A percentile compares a stretch with the other conserved stretches of the same genome.
Evolutionary conservation across 1,284 basidiomycete genomes (phyloP).

Genomic region (Sporisorium reilianum): DNA sequence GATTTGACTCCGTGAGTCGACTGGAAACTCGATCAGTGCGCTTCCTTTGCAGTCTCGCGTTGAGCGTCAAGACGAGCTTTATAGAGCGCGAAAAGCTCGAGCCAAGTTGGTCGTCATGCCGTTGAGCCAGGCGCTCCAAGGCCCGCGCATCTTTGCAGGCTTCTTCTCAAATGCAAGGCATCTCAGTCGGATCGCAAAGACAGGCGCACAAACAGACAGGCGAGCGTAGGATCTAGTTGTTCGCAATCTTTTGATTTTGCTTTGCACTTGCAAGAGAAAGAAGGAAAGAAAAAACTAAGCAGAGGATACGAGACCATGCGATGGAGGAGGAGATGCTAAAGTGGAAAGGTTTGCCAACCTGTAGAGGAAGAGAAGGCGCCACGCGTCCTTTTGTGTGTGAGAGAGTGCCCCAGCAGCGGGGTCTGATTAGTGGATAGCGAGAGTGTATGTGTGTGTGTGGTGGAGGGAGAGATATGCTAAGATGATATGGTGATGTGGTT

Average conservation of each 20-base stretch:
- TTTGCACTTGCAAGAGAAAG: slow-evolving; percentile 41
- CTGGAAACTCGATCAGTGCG: too few relatives aligned
- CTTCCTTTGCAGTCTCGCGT: too few relatives aligned
- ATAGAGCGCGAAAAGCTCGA: too few relatives aligned
- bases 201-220: not conserved
- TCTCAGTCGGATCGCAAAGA: too few relatives aligned
- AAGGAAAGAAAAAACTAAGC: slow-evolving; percentile 24
- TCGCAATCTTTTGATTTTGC: slow-evolving; percentile 41
- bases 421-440: slow-evolving; percentile 11
- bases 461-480: slow-evolving; percentile 22
- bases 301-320: slow-evolving; percentile 22
- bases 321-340: not conserved
- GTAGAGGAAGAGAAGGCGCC: slow-evolving; percentile 4
- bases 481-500: slow-evolving; percentile 11
- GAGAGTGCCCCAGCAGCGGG: slow-evolving; percentile 4
- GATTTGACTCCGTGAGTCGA: too few relatives aligned
- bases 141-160: too few relatives aligned
- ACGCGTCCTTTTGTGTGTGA: slow-evolving; percentile 12
- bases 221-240: slow-evolving; percentile 11
- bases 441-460: not conserved
- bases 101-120: too few relatives aligned
- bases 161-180: too few relatives aligned
- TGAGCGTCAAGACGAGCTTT: too few relatives aligned
- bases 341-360: slow-evolving; percentile 28
- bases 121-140: too few relatives aligned